Evolutionary conservation across 2,329 filamentous ascomycete species (phyloP).

Genomic region (Phaeoacremonium minimum): DNA sequence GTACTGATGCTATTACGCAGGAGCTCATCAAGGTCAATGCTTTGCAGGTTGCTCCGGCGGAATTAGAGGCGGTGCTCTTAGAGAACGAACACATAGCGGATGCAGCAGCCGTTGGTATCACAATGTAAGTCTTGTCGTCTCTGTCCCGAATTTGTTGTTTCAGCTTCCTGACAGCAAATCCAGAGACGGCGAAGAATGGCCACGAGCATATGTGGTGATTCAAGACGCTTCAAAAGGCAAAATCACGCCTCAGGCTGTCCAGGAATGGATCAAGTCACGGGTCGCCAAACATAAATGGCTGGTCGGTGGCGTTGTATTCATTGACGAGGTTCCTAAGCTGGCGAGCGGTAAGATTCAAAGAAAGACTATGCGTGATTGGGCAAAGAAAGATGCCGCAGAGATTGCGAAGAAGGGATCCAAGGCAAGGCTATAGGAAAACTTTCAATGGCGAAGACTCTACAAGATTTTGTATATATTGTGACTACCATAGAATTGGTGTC

Average conservation of each 20-base stretch:
- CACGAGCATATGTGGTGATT: slow-evolving; percentile 46
- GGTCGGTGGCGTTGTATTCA: slow-evolving; percentile 46
- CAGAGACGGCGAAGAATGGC: slow-evolving; percentile 43
- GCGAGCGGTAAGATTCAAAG: slow-evolving; percentile 55
- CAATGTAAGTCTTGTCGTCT: neutral
- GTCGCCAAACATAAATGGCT: slow-evolving; percentile 50
- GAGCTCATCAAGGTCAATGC: slow-evolving; percentile 11
- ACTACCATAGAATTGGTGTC: no score
- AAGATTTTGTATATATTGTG: no score
- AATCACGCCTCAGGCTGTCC: slow-evolving; percentile 47
- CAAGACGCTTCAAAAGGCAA: slow-evolving; percentile 39
- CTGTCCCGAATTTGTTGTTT: no score
- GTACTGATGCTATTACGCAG: no score
- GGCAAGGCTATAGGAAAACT: no score
- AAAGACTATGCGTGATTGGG: slow-evolving; percentile 52
- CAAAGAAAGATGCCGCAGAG: slow-evolving; percentile 42
- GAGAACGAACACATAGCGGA: slow-evolving; percentile 2
- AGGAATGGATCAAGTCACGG: slow-evolving; percentile 37
- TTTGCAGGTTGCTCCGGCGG: slow-evolving; percentile 4
- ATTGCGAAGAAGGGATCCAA: slow-evolving; percentile 18
- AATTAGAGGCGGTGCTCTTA: slow-evolving; percentile 3
- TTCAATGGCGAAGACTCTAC: no score
- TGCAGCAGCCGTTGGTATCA: slow-evolving; percentile 2
- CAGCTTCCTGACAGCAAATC: slow-evolving; percentile 18
- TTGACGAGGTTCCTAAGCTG: slow-evolving; percentile 53